phyloP scores from a whole-genome alignment of 1,284 basidiomycete genomes.

The Moesziomyces globuligerus region DNA sequence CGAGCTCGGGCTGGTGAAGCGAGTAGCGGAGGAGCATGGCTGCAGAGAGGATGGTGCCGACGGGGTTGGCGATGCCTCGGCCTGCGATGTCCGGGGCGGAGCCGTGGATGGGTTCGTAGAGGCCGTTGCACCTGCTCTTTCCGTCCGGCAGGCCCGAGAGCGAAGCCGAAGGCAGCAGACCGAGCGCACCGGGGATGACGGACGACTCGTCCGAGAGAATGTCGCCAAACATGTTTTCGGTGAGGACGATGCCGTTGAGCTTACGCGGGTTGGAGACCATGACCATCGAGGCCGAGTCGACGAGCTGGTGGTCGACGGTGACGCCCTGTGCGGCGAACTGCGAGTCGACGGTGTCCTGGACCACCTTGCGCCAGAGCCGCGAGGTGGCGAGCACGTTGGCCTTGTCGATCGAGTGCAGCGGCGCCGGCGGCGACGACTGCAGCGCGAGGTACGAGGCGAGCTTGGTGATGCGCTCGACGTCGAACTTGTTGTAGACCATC shows the following conservation, averaged over 20 bases:
- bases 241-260: slow-evolving; percentile 82
- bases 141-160: slow-evolving; percentile 88
- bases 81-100: slow-evolving; percentile 93
- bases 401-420: slow-evolving; percentile 95
- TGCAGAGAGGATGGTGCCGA: slow-evolving; percentile 95
- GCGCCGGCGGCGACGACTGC: slow-evolving; percentile 80
- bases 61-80: slow-evolving; percentile 92
- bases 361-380: slow-evolving; percentile 85
- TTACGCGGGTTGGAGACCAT: slow-evolving; percentile 91
- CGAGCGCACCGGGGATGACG: slow-evolving; percentile 96
- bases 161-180: slow-evolving; percentile 93
- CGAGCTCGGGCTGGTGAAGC: slow-evolving; percentile 79
- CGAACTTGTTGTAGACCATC: slow-evolving; percentile 89
- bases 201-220: slow-evolving; percentile 95
- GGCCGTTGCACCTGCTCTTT: slow-evolving; percentile 76
- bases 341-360: slow-evolving; percentile 61
- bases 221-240: slow-evolving; percentile 67
- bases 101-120: slow-evolving; percentile 89
- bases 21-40: slow-evolving; percentile 96
- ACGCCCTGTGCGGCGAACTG: slow-evolving; percentile 59
- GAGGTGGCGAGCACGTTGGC: slow-evolving; percentile 97
- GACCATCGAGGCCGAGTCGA: slow-evolving; percentile 96
- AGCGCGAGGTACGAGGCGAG: slow-evolving; percentile 94
- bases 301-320: slow-evolving; percentile 75
- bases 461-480: slow-evolving; percentile 93